A percentile compares a stretch with the other conserved stretches of the same genome.
These are phyloP conservation scores for Epichloe typhina DNA, from an alignment of 2,329 filamentous ascomycete species.

Conservation along the genomic window DNA sequence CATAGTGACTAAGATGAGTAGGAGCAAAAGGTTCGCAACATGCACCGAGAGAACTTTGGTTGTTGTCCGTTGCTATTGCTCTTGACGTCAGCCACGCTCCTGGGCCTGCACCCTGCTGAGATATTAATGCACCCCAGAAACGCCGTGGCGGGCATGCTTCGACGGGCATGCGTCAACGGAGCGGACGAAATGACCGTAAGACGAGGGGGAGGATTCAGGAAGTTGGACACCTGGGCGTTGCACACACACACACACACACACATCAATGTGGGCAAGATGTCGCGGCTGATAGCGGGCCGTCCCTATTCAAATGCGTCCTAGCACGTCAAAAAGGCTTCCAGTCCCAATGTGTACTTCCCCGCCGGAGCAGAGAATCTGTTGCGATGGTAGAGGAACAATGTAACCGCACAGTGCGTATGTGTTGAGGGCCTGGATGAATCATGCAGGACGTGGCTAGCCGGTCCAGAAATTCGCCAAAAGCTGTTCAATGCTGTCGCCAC, in stretches of 20 bases:
- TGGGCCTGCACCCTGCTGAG: not conserved
- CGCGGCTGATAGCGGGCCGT: slow-evolving; percentile 5
- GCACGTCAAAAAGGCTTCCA: not conserved
- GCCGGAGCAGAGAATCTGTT: not conserved
- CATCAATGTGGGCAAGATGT: not conserved
- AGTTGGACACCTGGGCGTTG: not conserved
- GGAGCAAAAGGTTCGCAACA: too few relatives aligned
- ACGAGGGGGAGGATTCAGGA: not conserved
- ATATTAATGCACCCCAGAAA: slow-evolving; percentile 1
- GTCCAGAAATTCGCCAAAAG: too few relatives aligned
- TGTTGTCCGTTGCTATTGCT: not conserved
- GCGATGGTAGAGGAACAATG: not conserved
- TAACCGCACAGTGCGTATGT: not conserved
- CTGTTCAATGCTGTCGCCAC: too few relatives aligned
- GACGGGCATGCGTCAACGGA: not conserved
- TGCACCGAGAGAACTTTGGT: too few relatives aligned
- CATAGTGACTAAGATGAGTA: too few relatives aligned
- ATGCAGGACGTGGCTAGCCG: too few relatives aligned
- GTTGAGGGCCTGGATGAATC: not conserved
- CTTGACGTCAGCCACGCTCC: slow-evolving; percentile 3
- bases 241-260: not conserved
- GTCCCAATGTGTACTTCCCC: not conserved
- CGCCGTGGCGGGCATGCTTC: not conserved
- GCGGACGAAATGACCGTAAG: not conserved
- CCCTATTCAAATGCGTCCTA: not conserved